Evolutionary conservation across 192 early-diverging fungal species (phyloP).

Genomic region (Gaertneriomyces sp.): DNA sequence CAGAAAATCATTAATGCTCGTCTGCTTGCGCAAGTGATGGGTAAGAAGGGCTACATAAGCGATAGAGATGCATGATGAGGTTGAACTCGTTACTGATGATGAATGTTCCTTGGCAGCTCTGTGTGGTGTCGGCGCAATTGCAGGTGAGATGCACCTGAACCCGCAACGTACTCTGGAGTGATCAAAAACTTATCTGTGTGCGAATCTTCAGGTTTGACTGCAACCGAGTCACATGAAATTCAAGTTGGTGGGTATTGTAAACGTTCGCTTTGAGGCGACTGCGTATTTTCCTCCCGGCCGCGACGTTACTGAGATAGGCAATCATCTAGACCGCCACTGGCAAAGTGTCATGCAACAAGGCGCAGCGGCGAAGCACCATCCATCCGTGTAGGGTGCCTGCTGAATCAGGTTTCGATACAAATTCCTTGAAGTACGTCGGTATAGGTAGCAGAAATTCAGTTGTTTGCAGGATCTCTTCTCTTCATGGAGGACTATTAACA

Average conservation of each 20-base stretch:
- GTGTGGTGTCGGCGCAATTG: slow-evolving; percentile 21
- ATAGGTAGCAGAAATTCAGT: too few species aligned
- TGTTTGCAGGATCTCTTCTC: too few species aligned
- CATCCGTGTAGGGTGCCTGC: too few species aligned
- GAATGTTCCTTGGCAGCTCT: background rate
- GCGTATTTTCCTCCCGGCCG: background rate
- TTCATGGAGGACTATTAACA: too few species aligned
- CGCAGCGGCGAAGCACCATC: too few species aligned
- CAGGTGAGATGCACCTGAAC: background rate
- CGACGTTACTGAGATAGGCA: background rate
- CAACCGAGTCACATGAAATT: slow-evolving; percentile 17
- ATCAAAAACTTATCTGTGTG: background rate
- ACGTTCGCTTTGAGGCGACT: background rate
- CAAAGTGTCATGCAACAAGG: slow-evolving; percentile 13
- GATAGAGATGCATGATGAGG: background rate
- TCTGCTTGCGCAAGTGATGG: slow-evolving; percentile 25
- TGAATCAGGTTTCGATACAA: too few species aligned
- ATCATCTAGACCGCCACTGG: slow-evolving; percentile 19
- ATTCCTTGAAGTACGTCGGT: too few species aligned
- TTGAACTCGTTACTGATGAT: background rate
- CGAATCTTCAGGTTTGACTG: slow-evolving; percentile 8
- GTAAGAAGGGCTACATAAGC: background rate
- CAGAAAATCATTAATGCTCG: slow-evolving; percentile 34
- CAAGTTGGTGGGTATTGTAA: slow-evolving; percentile 21
- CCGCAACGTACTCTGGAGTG: background rate